phyloP scores from a whole-genome alignment of 345 rosid genomes.

The Eucalyptus victrix region DNA sequence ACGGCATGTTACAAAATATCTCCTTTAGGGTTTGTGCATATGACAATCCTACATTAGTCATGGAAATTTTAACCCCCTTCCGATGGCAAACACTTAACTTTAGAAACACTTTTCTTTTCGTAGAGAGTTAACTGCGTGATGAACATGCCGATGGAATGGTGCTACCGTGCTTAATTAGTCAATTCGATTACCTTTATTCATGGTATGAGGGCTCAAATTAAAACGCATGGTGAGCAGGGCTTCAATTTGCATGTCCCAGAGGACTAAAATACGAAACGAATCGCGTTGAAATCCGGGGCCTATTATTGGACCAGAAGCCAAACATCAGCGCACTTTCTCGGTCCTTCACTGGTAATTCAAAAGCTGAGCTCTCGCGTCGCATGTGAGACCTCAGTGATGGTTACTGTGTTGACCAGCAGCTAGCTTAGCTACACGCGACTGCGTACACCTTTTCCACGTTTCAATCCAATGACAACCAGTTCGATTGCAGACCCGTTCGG shows the following conservation, averaged over 20 bases:
- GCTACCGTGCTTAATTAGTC: background rate
- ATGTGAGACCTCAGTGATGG: background rate
- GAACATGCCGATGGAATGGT: background rate
- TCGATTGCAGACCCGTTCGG: too few relatives aligned
- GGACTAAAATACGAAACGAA: background rate
- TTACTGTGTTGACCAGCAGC: background rate
- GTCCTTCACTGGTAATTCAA: background rate
- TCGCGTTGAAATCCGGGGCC: background rate
- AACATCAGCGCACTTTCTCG: background rate
- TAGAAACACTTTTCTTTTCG: background rate
- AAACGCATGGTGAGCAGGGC: background rate
- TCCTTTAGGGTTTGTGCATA: background rate
- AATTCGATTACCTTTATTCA: background rate
- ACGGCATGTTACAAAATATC: background rate
- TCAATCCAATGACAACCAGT: background rate
- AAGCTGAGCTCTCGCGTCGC: background rate
- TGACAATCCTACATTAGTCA: background rate
- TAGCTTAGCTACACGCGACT: background rate
- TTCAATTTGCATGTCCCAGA: background rate
- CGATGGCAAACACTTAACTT: background rate
- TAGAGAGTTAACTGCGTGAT: background rate
- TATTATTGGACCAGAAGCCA: background rate
- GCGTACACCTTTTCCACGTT: background rate
- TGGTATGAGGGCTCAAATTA: background rate
- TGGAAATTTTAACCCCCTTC: background rate